Evolutionary conservation across 352 stramenopile species (phyloP), one percentile per base, ranked within the genome.

Genomic region (Pythium insidiosum): DNA sequence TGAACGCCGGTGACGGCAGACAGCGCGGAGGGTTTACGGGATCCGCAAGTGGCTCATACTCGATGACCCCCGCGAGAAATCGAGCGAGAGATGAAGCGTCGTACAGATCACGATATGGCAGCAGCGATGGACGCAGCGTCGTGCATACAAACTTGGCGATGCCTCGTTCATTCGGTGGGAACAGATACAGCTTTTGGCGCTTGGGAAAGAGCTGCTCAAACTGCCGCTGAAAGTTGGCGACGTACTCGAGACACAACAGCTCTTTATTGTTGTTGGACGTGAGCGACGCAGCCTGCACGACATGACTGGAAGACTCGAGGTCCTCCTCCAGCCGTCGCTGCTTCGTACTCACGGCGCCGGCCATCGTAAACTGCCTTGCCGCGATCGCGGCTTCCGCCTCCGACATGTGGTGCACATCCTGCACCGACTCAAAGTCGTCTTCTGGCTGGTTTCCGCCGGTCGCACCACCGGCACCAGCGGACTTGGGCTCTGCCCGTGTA

Each of bases 101-200:
- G 59, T 98, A 97, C 4, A 98, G 53, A 43, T 97, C 84, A 7
- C 75, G 69, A 44, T 82, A 95, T 2, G 90, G 93, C 10, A 98
- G 58, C 26, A 97, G 53, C 9, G 94, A 98, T 7, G 93, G 93
- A 4, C 93, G 75, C 25, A 98, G 66, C 15, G 83, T 97, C 24
- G 88, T 96, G 61, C 91, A 97, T 6, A 98, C 85, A 45, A 98
- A 97, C 68, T 98, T 98, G 28, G 76, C 58, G 24, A 94, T 73
- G 1, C 89, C 87, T 41, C 83, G 90, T 55, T 98, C 92, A 56
- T 98, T 98, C 6, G 81, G 73, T 0, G 87, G 75, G 19, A 84
- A 80, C n/a, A 98, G 55, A 43, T 95, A 96, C 38, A 97, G 68
- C 18, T 67, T 59, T 12, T 61, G 50, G 18, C 88, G 67, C 10